Percentiles rank a stretch among this genome's conserved stretches.
These are phyloP conservation scores for Metschnikowia shivogae DNA, from an alignment of 805 yeast species.

Conservation along the genomic window DNA sequence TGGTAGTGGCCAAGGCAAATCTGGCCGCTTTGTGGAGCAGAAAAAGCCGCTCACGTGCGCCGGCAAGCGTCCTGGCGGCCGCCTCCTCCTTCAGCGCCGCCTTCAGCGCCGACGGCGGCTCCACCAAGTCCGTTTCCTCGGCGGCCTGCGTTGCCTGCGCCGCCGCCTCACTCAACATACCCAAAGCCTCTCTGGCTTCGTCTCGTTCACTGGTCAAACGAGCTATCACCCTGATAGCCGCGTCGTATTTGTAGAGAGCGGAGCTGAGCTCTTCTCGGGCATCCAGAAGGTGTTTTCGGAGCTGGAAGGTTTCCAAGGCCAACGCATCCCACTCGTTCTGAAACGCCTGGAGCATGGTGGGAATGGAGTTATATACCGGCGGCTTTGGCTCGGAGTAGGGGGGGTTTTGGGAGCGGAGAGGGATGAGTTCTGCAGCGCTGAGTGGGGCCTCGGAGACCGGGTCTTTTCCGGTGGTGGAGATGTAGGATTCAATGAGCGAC, in stretches of 20 bases:
- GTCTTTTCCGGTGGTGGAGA: slow-evolving; percentile 63
- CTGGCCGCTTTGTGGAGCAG: slow-evolving; percentile 35
- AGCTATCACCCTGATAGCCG: slow-evolving; percentile 84
- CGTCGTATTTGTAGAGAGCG: slow-evolving; percentile 82
- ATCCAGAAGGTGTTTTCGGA: slow-evolving; percentile 65
- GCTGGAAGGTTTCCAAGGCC: slow-evolving; percentile 71
- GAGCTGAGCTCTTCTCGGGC: slow-evolving; percentile 71
- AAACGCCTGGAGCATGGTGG: slow-evolving; percentile 66
- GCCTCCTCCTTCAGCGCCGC: not conserved
- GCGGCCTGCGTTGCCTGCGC: not conserved
- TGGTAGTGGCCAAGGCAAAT: slow-evolving; percentile 18
- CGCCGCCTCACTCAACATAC: slow-evolving; percentile 40
- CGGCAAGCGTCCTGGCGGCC: too few relatives aligned
- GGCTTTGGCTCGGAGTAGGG: slow-evolving; percentile 36
- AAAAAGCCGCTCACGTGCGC: slow-evolving; percentile 33
- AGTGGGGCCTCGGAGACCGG: slow-evolving; percentile 71
- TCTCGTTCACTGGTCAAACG: slow-evolving; percentile 71
- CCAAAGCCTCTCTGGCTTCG: slow-evolving; percentile 63
- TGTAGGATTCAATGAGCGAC: slow-evolving; percentile 54
- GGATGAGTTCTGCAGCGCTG: slow-evolving; percentile 47
- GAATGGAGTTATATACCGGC: slow-evolving; percentile 63
- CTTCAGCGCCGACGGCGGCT: not conserved
- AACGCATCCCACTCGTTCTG: slow-evolving; percentile 90
- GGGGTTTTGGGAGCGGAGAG: slow-evolving; percentile 12
- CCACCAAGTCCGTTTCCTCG: not conserved